phyloP scores from a whole-genome alignment of 441 rosid genomes.

The Brassica balearica region DNA sequence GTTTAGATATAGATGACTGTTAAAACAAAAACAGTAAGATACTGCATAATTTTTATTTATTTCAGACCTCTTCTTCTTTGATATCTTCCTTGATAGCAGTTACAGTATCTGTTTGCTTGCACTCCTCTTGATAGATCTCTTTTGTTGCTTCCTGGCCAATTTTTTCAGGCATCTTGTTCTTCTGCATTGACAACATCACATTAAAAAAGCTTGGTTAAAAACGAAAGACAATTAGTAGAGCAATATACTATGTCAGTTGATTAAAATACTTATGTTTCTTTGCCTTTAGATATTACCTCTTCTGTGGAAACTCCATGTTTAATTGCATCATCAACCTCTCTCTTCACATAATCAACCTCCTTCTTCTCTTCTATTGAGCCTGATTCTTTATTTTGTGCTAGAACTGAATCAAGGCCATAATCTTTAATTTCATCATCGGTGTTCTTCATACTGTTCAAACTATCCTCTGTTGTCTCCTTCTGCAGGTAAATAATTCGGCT shows the following conservation, averaged over 20 bases:
- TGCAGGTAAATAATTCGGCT: slow-evolving; percentile 23
- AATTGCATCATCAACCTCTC: slow-evolving; percentile 7
- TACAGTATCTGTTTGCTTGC: slow-evolving; percentile 24
- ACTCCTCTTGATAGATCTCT: slow-evolving; percentile 43
- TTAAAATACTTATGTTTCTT: slow-evolving; percentile 23
- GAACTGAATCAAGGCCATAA: slow-evolving; percentile 22
- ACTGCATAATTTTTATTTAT: neutral
- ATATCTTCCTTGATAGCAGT: slow-evolving; percentile 40
- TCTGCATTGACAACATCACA: slow-evolving; percentile 35
- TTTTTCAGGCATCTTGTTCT: slow-evolving; percentile 34
- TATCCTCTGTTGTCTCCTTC: slow-evolving; percentile 39
- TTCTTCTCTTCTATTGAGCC: slow-evolving; percentile 20
- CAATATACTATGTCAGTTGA: neutral
- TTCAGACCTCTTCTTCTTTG: slow-evolving; percentile 41
- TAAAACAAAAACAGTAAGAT: slow-evolving; percentile 4
- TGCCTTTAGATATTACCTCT: slow-evolving; percentile 51
- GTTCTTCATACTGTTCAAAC: slow-evolving; percentile 33
- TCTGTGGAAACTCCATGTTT: slow-evolving; percentile 34
- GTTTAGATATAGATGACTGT: slow-evolving; percentile 18
- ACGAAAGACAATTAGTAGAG: neutral
- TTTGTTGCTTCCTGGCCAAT: slow-evolving; percentile 37
- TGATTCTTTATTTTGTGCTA: neutral
- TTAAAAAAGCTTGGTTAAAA: slow-evolving; percentile 21
- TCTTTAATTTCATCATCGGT: slow-evolving; percentile 15
- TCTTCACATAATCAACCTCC: slow-evolving; percentile 14